Percentiles rank a stretch among this genome's conserved stretches.
Conservation (phyloP, 306 rosid genomes). For the Trifolium subterraneum region DNA sequence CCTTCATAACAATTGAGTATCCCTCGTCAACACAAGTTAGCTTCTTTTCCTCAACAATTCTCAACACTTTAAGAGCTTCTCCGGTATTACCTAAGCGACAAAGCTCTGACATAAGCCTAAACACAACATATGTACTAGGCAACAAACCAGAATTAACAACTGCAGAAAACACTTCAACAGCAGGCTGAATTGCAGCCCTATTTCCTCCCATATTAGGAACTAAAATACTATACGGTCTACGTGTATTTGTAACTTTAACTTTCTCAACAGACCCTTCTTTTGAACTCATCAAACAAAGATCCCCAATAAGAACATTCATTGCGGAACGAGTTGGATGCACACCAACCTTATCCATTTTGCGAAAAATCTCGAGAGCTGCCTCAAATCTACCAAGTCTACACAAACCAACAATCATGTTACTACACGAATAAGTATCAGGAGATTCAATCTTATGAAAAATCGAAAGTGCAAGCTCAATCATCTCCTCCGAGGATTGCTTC, state of each 20-base stretch:
- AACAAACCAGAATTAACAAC: conserved; percentile 52
- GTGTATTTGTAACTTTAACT: conserved; percentile 55
- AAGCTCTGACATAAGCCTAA: conserved; percentile 62
- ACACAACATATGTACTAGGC: conserved; percentile 69
- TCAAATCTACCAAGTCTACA: conserved; percentile 66
- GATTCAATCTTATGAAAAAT: conserved; percentile 58
- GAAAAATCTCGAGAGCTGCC: conserved; percentile 63
- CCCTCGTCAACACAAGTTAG: conserved; percentile 57
- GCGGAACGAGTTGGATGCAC: conserved; percentile 74
- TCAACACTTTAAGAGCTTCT: conserved; percentile 61
- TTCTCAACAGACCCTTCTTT: conserved; percentile 67
- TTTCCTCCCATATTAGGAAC: conserved; percentile 65
- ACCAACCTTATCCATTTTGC: conserved; percentile 56
- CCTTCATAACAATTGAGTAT: conserved; percentile 58
- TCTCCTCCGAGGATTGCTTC: conserved; percentile 62
- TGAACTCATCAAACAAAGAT: conserved; percentile 63
- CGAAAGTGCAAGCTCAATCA: conserved; percentile 58
- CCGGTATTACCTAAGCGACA: conserved; percentile 62
- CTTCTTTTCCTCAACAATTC: conserved; percentile 58
- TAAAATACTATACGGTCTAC: conserved; percentile 59
- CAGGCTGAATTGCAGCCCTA: conserved; percentile 63
- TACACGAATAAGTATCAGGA: conserved; percentile 70
- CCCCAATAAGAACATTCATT: conserved; percentile 62
- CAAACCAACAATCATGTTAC: conserved; percentile 73
- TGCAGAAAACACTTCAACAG: conserved; percentile 63